phyloP scores from a whole-genome alignment of 441 rosid genomes.

The Kokia cookei region DNA sequence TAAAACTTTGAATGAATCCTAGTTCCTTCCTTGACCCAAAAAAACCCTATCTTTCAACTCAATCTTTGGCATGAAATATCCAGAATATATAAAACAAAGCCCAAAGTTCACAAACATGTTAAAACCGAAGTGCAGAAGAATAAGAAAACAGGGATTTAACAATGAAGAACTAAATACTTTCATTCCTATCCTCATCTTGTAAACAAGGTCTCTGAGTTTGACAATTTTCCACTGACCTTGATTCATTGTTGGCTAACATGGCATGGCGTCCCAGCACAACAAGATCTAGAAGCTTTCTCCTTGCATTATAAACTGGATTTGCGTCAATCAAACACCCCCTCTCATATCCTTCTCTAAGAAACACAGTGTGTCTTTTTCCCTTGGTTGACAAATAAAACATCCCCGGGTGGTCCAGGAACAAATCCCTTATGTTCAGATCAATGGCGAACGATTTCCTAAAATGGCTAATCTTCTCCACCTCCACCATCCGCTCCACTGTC shows the following conservation, averaged over 20 bases:
- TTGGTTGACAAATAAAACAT: constrained; percentile 75
- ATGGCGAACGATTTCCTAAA: constrained; percentile 71
- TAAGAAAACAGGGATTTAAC: background rate
- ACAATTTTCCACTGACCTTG: constrained; percentile 12
- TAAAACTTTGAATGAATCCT: too few relatives aligned
- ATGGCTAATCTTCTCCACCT: constrained; percentile 85
- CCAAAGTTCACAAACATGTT: background rate
- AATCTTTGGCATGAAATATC: too few relatives aligned
- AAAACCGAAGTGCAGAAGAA: background rate
- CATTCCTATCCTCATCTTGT: constrained; percentile 22
- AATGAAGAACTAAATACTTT: background rate
- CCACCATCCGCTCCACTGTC: constrained; percentile 88
- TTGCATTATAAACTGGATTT: constrained; percentile 55
- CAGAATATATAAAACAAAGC: background rate
- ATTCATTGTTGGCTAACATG: constrained; percentile 21
- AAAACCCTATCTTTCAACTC: too few relatives aligned
- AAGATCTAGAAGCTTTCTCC: constrained; percentile 82
- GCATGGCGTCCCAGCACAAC: constrained; percentile 64
- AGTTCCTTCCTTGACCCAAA: too few relatives aligned
- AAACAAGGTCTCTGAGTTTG: constrained; percentile 9
- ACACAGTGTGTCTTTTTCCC: constrained; percentile 74
- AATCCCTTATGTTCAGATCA: constrained; percentile 67
- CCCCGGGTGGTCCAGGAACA: constrained; percentile 90
- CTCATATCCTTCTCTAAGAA: constrained; percentile 81
- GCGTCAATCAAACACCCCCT: constrained; percentile 57